These are phyloP conservation scores for Saccharomycopsis fibuligera DNA, from an alignment of 805 yeast species.

Conservation along the genomic window DNA sequence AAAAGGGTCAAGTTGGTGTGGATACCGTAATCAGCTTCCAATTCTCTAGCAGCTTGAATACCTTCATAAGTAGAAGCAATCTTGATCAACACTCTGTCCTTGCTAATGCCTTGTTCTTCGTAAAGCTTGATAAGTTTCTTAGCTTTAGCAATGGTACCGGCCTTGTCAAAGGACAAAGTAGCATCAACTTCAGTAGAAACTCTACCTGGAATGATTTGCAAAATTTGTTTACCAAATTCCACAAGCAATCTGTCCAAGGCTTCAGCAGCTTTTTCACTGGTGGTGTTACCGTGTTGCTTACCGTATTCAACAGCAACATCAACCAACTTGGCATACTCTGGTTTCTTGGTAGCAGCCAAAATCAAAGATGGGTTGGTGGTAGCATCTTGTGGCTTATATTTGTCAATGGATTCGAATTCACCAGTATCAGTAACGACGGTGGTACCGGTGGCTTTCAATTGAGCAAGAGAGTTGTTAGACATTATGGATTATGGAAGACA, in stretches of 20 bases:
- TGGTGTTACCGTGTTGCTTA: constrained; percentile 33
- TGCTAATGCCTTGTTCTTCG: constrained; percentile 74
- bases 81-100: constrained; percentile 91
- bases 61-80: constrained; percentile 99
- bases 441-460: constrained; percentile 92
- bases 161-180: constrained; percentile 91
- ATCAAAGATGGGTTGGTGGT: constrained; percentile 98
- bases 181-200: constrained; percentile 99
- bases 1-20: constrained; percentile 94
- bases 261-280: constrained; percentile 60
- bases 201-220: constrained; percentile 95
- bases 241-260: constrained; percentile 92
- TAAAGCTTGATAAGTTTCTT: constrained; percentile 82
- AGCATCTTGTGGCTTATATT: constrained; percentile 98
- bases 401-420: constrained; percentile 96
- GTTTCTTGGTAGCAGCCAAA: constrained; percentile 88
- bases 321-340: constrained; percentile 81
- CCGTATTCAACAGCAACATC: constrained; percentile 78
- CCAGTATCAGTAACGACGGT: constrained; percentile 98
- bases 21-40: constrained; percentile 83
- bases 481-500: constrained; percentile 22
- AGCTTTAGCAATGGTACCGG: constrained; percentile 92
- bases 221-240: constrained; percentile 92
- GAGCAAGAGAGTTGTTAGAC: constrained; percentile 69
- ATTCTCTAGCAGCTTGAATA: constrained; percentile 95